Percentiles rank a stretch among this genome's conserved stretches.
Conservation (phyloP, 1,284 basidiomycete species). For the Ceratorhiza oryzae-sativae region DNA sequence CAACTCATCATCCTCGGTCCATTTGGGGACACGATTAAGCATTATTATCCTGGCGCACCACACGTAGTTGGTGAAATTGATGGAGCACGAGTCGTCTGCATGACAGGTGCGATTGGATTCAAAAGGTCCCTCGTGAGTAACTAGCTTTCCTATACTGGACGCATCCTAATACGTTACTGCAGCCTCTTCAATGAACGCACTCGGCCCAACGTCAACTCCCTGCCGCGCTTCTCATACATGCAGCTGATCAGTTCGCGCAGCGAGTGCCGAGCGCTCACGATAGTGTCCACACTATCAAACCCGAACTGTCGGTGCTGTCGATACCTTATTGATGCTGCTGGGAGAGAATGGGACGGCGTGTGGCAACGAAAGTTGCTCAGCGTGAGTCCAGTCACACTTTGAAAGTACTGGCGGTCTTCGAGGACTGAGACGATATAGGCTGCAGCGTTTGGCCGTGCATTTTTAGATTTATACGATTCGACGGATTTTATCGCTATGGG, state of each 20-base stretch:
- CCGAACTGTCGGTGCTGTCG: conserved; percentile 84
- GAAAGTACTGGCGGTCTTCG: neutral
- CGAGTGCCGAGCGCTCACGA: conserved; percentile 92
- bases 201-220: conserved; percentile 92
- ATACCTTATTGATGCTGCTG: conserved; percentile 95
- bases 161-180: conserved; percentile 41
- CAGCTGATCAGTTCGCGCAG: conserved; percentile 85
- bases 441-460: conserved; percentile 93
- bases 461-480: conserved; percentile 91
- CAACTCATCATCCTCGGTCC: conserved; percentile 88
- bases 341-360: conserved; percentile 85
- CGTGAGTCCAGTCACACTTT: conserved; percentile 56
- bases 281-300: conserved; percentile 85
- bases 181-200: conserved; percentile 82
- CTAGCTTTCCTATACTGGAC: neutral
- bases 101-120: conserved; percentile 88
- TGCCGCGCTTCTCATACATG: conserved; percentile 90
- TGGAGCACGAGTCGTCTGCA: conserved; percentile 82
- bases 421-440: conserved; percentile 60
- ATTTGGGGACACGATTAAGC: conserved; percentile 76
- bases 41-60: conserved; percentile 73
- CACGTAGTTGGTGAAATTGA: conserved; percentile 87
- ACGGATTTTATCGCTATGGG: conserved; percentile 91
- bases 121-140: conserved; percentile 84
- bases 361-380: conserved; percentile 90